Evolutionary conservation across 768 basidiomycete species (phyloP).

Genomic region (Mycena galopus): DNA sequence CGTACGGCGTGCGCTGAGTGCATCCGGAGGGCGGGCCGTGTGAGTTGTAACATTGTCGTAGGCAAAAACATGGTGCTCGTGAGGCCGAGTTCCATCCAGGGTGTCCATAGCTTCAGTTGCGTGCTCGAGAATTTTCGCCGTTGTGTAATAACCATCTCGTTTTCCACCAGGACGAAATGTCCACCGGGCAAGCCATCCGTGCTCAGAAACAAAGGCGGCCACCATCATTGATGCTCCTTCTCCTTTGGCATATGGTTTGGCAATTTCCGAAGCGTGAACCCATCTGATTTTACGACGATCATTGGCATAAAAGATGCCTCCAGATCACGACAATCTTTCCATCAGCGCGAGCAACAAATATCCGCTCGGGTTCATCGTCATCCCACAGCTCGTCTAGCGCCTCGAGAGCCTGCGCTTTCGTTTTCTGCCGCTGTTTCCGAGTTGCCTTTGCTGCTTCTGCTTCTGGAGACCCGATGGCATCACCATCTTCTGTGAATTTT

Average conservation of each 20-base stretch:
- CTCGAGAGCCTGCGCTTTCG: neutral
- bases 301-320: slow-evolving; percentile 47
- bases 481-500: neutral
- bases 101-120: neutral
- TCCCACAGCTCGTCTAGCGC: neutral
- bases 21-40: neutral
- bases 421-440: neutral
- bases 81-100: neutral
- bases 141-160: neutral
- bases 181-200: slow-evolving; percentile 30
- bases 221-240: slow-evolving; percentile 47
- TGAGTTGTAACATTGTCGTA: slow-evolving; percentile 7
- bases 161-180: neutral
- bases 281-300: slow-evolving; percentile 41
- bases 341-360: neutral
- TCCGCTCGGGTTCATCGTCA: neutral
- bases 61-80: neutral
- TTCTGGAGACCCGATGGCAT: neutral
- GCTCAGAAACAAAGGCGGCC: slow-evolving; percentile 44
- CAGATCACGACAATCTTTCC: slow-evolving; percentile 37
- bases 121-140: neutral
- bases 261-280: slow-evolving; percentile 35
- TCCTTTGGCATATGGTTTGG: slow-evolving; percentile 44
- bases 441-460: neutral
- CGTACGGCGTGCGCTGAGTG: neutral